Conservation (phyloP, 768 basidiomycete genomes). For the Boletus pseudopeckii region DNA sequence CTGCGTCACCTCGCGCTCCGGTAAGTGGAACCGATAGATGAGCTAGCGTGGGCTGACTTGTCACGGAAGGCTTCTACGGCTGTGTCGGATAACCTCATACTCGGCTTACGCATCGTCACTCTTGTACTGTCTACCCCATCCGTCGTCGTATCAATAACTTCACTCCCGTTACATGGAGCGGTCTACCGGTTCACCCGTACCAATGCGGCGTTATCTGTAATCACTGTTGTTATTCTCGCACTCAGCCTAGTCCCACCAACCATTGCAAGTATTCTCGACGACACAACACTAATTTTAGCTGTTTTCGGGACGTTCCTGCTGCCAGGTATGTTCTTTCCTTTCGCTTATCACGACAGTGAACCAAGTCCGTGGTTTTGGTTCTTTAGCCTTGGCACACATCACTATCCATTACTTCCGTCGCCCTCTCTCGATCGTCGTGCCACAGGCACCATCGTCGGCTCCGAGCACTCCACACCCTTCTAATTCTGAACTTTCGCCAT, state of each 20-base stretch:
- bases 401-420: conserved; percentile 79
- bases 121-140: conserved; percentile 60
- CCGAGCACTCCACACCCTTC: conserved; percentile 19
- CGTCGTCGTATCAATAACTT: conserved; percentile 53
- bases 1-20: conserved; percentile 41
- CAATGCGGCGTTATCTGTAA: conserved; percentile 44
- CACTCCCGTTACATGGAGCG: conserved; percentile 45
- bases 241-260: conserved; percentile 46
- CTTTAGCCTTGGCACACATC: conserved; percentile 69
- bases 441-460: conserved; percentile 36
- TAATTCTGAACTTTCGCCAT: conserved; percentile 19
- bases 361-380: not conserved
- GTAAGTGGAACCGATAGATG: conserved; percentile 35
- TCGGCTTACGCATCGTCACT: conserved; percentile 45
- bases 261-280: conserved; percentile 41
- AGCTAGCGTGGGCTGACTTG: conserved; percentile 12
- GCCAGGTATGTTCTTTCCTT: conserved; percentile 43
- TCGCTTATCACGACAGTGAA: not conserved
- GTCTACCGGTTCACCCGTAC: conserved; percentile 38
- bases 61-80: conserved; percentile 5
- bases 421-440: conserved; percentile 81
- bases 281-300: conserved; percentile 47
- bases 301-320: conserved; percentile 59
- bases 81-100: conserved; percentile 7
- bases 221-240: conserved; percentile 39